phyloP scores from a whole-genome alignment of 2,329 filamentous ascomycete species.

The Diaporthe sp. region DNA sequence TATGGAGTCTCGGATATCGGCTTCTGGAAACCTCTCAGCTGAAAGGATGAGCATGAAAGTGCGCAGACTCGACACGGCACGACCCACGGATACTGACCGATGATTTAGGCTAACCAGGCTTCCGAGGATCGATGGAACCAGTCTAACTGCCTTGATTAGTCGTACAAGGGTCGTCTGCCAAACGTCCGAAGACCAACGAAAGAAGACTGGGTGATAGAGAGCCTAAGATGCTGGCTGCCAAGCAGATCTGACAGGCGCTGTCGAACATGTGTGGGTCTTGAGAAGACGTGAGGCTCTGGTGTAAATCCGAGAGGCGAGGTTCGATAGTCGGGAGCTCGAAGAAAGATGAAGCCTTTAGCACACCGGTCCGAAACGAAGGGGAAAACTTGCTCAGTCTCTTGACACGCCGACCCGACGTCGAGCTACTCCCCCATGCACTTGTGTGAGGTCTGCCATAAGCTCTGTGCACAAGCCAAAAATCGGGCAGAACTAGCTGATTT shows the following conservation, averaged over 20 bases:
- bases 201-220: background rate
- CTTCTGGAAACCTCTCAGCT: background rate
- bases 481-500: background rate
- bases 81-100: background rate
- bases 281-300: background rate
- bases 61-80: background rate
- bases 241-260: background rate
- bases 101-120: background rate
- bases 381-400: constrained; percentile 29
- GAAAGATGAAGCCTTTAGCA: background rate
- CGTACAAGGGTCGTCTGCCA: background rate
- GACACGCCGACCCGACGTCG: background rate
- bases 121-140: background rate
- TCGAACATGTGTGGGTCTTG: background rate
- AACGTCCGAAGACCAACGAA: background rate
- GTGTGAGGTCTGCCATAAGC: background rate
- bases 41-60: constrained; percentile 6
- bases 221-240: background rate
- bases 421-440: background rate
- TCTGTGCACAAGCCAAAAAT: background rate
- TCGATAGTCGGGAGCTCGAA: background rate
- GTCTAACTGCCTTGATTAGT: background rate
- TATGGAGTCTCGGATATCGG: too few species aligned
- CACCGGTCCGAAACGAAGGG: constrained; percentile 23
- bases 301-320: background rate